Evolutionary conservation across 1,139 yeast species (phyloP), one percentile per base, ranked within the genome.

Genomic region (Debaryomyces nepalensis): DNA sequence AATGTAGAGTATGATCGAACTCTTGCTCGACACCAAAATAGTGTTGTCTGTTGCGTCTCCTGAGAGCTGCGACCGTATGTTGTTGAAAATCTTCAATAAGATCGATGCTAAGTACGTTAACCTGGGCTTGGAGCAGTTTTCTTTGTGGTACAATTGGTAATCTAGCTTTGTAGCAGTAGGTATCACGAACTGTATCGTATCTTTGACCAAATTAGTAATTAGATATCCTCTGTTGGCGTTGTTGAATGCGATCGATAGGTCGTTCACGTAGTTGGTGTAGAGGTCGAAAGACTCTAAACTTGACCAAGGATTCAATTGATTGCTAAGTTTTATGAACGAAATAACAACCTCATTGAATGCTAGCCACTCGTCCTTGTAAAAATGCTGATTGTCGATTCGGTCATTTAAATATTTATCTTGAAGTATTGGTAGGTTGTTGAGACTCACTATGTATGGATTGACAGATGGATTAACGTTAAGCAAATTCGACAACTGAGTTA

Each of bases 241-340:
- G 51, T 73, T 70, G 54, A 84, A 79, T 1, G 89, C 86, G 5
- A 77, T 64, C 8, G 86, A 75, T 32, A 85, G 57, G 46, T 79
- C 79, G 42, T 77, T 77, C 35, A 80, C 60, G 50, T 70, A 81
- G 19, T 64, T 63, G 4, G 83, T 70, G 49, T 79, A 74, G 30
- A 81, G 61, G 53, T 84, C 90, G 53, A 82, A 84, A 10, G 87
- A 79, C 24, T 69, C 73, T 7, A 75, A 58, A 2, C 72, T 49
- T 2, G 87, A 77, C 70, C 78, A 67, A 0, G 93, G 88, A 49
- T 84, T 77, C 37, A 84, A 59, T 47, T 81, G 82, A 35, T 76
- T 64, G 32, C 81, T 67, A 39, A 81, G 68, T 26, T 62, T 55
- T 15, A 87, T 57, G 55, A 83, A 87, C 20, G 78, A 65, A 2